Conservation (phyloP, 768 basidiomycete genomes). For the Lactifluus hygrophoroides region DNA sequence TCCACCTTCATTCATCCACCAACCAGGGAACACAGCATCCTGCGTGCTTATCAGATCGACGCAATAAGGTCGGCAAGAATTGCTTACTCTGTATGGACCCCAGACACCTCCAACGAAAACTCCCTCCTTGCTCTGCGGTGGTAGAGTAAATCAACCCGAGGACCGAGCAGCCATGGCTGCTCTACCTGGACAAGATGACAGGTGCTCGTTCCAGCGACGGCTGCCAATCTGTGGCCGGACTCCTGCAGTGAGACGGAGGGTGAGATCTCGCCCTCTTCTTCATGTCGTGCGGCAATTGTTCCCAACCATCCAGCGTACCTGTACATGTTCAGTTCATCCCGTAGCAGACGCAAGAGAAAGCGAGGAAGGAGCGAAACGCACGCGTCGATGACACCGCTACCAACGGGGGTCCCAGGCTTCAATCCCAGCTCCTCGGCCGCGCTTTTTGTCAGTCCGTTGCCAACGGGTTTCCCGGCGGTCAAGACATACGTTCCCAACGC, state of each 20-base stretch:
- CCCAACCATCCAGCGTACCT: conserved; percentile 97
- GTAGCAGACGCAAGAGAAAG: not conserved
- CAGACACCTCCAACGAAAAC: conserved; percentile 89
- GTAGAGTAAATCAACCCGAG: not conserved
- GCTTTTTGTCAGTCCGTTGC: conserved; percentile 63
- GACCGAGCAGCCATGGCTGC: not conserved
- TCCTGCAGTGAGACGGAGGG: conserved; percentile 58
- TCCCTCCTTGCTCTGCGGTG: conserved; percentile 60
- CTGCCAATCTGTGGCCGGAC: conserved; percentile 75
- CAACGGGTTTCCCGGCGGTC: conserved; percentile 81
- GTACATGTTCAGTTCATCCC: conserved; percentile 5
- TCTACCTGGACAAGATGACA: conserved; percentile 87
- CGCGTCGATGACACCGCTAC: conserved; percentile 94
- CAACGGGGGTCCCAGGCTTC: conserved; percentile 79
- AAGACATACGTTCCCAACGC: conserved; percentile 51
- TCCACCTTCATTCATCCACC: conserved; percentile 99
- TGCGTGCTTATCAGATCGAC: conserved; percentile 26
- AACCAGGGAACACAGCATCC: conserved; percentile 85
- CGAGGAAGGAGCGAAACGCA: conserved; percentile 34
- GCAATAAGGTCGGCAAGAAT: not conserved
- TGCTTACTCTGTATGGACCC: conserved; percentile 72
- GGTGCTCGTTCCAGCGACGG: conserved; percentile 92
- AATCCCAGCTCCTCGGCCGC: conserved; percentile 86
- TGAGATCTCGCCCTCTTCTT: conserved; percentile 41
- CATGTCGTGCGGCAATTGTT: conserved; percentile 76